phyloP scores from a whole-genome alignment of 495 filamentous ascomycete genomes.

The Evernia prunastri region DNA sequence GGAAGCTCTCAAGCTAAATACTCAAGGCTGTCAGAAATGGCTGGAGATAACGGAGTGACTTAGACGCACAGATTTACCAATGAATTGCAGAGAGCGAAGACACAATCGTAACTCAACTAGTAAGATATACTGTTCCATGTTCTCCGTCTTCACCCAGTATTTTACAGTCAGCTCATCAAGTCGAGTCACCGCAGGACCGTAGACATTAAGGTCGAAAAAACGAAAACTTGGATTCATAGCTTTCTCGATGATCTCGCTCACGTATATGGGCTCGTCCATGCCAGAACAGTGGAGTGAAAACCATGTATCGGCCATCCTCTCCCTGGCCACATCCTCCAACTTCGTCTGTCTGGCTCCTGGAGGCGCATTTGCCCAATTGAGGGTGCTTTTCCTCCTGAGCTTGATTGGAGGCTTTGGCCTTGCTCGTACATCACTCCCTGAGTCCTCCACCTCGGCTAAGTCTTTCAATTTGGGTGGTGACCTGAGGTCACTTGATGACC shows the following conservation, averaged over 20 bases:
- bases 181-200: constrained; percentile 59
- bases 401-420: constrained; percentile 28
- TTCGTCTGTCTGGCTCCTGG: constrained; percentile 65
- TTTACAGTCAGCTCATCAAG: constrained; percentile 58
- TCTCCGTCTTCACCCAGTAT: constrained; percentile 65
- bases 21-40: not conserved
- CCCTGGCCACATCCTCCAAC: constrained; percentile 64
- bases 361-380: constrained; percentile 60
- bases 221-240: constrained; percentile 88
- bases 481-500: constrained; percentile 65
- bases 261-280: constrained; percentile 69
- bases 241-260: constrained; percentile 74
- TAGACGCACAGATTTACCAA: constrained; percentile 56
- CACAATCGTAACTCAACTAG: constrained; percentile 67
- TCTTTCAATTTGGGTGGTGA: constrained; percentile 24
- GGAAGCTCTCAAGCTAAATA: constrained; percentile 55
- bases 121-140: constrained; percentile 51
- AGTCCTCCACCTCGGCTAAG: constrained; percentile 7
- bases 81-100: constrained; percentile 67
- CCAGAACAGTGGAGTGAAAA: constrained; percentile 72
- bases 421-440: constrained; percentile 21
- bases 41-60: not conserved
- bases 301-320: constrained; percentile 78
- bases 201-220: constrained; percentile 71
- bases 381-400: constrained; percentile 58